phyloP scores from a whole-genome alignment of 2,329 filamentous ascomycete genomes.

The Hypoxylon sp. region DNA sequence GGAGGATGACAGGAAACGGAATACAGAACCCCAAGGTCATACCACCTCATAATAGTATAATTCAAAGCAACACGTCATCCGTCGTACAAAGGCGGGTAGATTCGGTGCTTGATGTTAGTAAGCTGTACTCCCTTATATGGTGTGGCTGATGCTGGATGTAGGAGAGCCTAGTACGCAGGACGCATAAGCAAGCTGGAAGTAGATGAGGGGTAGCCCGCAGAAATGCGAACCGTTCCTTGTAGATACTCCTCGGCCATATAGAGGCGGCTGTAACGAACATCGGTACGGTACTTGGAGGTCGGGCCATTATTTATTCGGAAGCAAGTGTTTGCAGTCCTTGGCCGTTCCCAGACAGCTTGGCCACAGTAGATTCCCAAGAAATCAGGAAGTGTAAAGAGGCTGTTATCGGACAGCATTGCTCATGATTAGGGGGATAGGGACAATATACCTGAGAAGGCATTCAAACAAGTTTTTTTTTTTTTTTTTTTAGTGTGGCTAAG shows the following conservation, averaged over 20 bases:
- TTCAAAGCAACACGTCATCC: background rate
- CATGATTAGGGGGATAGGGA: background rate
- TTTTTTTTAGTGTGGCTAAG: too few species aligned
- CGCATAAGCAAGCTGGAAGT: background rate
- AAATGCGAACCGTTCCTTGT: background rate
- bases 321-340: background rate
- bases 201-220: background rate
- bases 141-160: background rate
- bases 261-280: too few species aligned
- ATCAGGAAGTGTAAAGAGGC: background rate
- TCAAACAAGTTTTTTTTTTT: background rate
- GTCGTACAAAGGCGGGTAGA: background rate
- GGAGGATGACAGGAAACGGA: background rate
- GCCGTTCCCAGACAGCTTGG: background rate
- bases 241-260: background rate
- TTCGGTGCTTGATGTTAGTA: background rate
- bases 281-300: background rate
- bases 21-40: background rate
- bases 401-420: background rate
- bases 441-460: background rate
- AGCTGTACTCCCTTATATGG: background rate
- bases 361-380: background rate
- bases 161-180: background rate
- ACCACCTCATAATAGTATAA: conserved; percentile 2
- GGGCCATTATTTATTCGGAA: background rate